phyloP scores from a whole-genome alignment of 257 asterid genomes.

The Salvia splendens region DNA sequence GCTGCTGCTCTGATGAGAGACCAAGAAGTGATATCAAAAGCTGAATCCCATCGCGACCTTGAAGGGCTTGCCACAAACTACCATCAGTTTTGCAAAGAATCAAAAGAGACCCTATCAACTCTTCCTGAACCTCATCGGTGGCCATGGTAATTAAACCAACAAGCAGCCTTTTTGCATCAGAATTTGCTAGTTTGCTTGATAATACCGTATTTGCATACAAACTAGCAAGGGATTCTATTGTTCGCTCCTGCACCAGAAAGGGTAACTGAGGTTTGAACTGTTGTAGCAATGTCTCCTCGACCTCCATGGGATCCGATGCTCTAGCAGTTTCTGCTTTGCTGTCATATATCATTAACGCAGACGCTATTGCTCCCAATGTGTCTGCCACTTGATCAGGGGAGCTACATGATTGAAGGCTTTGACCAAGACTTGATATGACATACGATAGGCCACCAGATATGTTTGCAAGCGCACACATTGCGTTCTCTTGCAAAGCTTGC shows the following conservation, averaged over 20 bases:
- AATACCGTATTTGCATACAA: slow-evolving; percentile 79
- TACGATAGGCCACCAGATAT: slow-evolving; percentile 95
- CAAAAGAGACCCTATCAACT: slow-evolving; percentile 78
- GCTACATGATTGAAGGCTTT: slow-evolving; percentile 90
- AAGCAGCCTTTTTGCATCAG: slow-evolving; percentile 90
- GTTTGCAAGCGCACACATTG: slow-evolving; percentile 99
- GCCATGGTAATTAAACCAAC: slow-evolving; percentile 98
- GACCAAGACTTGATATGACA: slow-evolving; percentile 96
- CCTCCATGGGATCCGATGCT: slow-evolving; percentile 87
- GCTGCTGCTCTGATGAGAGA: slow-evolving; percentile 98
- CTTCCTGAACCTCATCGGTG: slow-evolving; percentile 86
- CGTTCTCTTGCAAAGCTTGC: slow-evolving; percentile 98
- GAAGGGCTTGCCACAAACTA: slow-evolving; percentile 93
- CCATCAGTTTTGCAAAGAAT: slow-evolving; percentile 83
- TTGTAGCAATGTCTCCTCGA: slow-evolving; percentile 75
- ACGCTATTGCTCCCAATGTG: slow-evolving; percentile 95
- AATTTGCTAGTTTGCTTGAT: slow-evolving; percentile 73
- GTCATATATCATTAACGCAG: slow-evolving; percentile 96
- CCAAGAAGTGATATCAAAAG: slow-evolving; percentile 95
- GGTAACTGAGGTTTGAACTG: slow-evolving; percentile 71
- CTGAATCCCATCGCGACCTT: slow-evolving; percentile 99
- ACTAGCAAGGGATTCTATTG: slow-evolving; percentile 97
- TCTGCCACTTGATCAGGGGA: slow-evolving; percentile 96
- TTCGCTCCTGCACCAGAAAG: slow-evolving; percentile 89
- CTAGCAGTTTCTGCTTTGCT: slow-evolving; percentile 74